A percentile compares a stretch with the other conserved stretches of the same genome.
Evolutionary conservation across 192 early-diverging fungal genomes (phyloP).

Genomic region (Linnemannia elongata): DNA sequence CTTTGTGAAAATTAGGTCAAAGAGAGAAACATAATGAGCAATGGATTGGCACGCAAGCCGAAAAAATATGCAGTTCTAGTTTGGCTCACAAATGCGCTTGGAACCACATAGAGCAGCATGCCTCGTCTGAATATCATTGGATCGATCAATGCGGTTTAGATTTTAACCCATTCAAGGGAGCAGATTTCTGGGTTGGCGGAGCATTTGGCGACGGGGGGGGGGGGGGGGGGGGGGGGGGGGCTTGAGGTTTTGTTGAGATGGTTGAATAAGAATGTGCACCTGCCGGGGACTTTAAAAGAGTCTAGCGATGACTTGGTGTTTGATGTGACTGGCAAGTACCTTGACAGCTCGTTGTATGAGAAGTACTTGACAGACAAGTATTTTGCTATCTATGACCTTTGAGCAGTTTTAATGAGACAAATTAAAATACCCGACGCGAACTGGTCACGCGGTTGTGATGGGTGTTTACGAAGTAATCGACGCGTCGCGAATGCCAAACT

Average conservation of each 20-base stretch:
- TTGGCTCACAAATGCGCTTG: too few species aligned
- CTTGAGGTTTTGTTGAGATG: slow-evolving; percentile 52
- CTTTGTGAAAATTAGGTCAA: too few species aligned
- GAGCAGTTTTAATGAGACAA: not conserved
- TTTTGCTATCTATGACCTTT: slow-evolving; percentile 53
- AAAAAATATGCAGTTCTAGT: too few species aligned
- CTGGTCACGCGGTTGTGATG: too few species aligned
- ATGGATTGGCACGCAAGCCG: too few species aligned
- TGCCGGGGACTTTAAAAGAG: slow-evolving; percentile 41
- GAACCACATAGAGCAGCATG: too few species aligned
- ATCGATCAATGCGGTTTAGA: slow-evolving; percentile 49
- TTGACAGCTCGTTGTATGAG: slow-evolving; percentile 44
- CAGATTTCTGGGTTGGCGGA: slow-evolving; percentile 43
- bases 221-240: too few species aligned
- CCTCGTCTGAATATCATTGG: too few species aligned
- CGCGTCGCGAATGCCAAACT: too few species aligned
- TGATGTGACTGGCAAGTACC: slow-evolving; percentile 40
- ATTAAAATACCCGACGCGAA: too few species aligned
- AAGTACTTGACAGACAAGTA: slow-evolving; percentile 57
- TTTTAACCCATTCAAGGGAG: slow-evolving; percentile 34
- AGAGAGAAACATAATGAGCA: too few species aligned
- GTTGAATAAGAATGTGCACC: slow-evolving; percentile 56
- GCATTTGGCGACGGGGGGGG: slow-evolving; percentile 47
- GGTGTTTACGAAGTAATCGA: too few species aligned
- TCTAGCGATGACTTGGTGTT: slow-evolving; percentile 52